phyloP scores from a whole-genome alignment of 495 filamentous ascomycete genomes.

The Mytilinidion resinicola region DNA sequence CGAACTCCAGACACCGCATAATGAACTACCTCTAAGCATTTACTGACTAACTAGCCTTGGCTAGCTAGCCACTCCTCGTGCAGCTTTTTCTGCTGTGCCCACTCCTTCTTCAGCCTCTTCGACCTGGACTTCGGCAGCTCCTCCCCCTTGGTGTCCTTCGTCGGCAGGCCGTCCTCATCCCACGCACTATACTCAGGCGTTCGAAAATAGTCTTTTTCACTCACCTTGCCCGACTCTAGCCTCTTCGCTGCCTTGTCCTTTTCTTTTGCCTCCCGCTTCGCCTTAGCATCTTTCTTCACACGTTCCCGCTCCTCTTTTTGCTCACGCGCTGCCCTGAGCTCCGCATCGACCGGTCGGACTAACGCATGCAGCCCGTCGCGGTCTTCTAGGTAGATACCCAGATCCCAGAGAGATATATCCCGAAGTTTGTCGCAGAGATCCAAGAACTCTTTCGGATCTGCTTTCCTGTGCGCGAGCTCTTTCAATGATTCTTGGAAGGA shows the following conservation, averaged over 20 bases:
- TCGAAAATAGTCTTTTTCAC: constrained; percentile 38
- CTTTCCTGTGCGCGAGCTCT: constrained; percentile 25
- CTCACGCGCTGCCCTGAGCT: constrained; percentile 64
- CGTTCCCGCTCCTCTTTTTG: constrained; percentile 59
- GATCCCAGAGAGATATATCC: constrained; percentile 67
- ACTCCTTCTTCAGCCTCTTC: constrained; percentile 89
- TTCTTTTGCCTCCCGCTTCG: constrained; percentile 51
- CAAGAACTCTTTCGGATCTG: constrained; percentile 33
- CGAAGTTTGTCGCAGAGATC: constrained; percentile 72
- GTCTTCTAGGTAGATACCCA: constrained; percentile 86
- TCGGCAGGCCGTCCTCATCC: constrained; percentile 83
- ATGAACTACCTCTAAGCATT: no score
- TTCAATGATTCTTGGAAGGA: constrained; percentile 33
- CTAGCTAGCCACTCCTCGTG: constrained; percentile 56
- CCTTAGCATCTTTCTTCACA: constrained; percentile 54
- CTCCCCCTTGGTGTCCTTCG: constrained; percentile 63
- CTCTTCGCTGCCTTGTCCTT: constrained; percentile 45
- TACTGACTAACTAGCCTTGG: no score
- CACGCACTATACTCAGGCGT: constrained; percentile 70
- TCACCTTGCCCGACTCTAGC: constrained; percentile 65
- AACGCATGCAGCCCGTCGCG: constrained; percentile 65
- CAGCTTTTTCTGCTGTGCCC: constrained; percentile 84
- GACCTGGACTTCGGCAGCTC: constrained; percentile 71
- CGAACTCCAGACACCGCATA: no score
- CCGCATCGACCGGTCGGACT: constrained; percentile 71